phyloP scores from a whole-genome alignment of 352 stramenopile species.

The Phytopythium kandeliae region DNA sequence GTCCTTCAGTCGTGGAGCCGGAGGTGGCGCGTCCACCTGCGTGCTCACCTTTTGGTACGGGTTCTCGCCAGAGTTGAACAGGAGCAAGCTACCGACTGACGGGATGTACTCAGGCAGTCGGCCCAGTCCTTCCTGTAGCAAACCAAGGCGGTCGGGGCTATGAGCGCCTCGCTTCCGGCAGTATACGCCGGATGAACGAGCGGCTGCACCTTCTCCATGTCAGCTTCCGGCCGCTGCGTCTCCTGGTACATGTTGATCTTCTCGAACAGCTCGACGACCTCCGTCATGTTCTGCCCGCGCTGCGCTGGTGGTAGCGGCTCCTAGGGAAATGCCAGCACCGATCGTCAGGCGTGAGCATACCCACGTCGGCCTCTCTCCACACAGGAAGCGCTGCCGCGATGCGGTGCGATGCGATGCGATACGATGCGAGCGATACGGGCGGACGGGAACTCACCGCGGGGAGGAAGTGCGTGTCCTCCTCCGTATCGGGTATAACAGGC shows the following conservation, averaged over 20 bases:
- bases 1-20: too few relatives aligned
- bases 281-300: slow-evolving; percentile 70
- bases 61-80: slow-evolving; percentile 88
- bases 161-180: too few relatives aligned
- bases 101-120: slow-evolving; percentile 76
- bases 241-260: slow-evolving; percentile 77
- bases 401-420: too few relatives aligned
- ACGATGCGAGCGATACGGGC: too few relatives aligned
- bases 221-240: slow-evolving; percentile 62
- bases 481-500: slow-evolving; percentile 54
- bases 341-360: too few relatives aligned
- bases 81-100: slow-evolving; percentile 72
- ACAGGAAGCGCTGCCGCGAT: too few relatives aligned
- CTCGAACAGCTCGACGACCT: slow-evolving; percentile 81
- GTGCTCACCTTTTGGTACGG: slow-evolving; percentile 75
- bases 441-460: slow-evolving; percentile 44
- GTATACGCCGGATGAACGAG: too few relatives aligned
- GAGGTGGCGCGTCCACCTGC: not conserved
- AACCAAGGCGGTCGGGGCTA: too few relatives aligned
- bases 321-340: slow-evolving; percentile 6
- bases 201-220: slow-evolving; percentile 61
- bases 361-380: too few relatives aligned
- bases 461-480: slow-evolving; percentile 80
- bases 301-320: slow-evolving; percentile 66
- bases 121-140: slow-evolving; percentile 75